These are phyloP conservation scores for Aspergillus novofumigatus DNA, from an alignment of 2,329 filamentous ascomycete species.

Conservation along the genomic window DNA sequence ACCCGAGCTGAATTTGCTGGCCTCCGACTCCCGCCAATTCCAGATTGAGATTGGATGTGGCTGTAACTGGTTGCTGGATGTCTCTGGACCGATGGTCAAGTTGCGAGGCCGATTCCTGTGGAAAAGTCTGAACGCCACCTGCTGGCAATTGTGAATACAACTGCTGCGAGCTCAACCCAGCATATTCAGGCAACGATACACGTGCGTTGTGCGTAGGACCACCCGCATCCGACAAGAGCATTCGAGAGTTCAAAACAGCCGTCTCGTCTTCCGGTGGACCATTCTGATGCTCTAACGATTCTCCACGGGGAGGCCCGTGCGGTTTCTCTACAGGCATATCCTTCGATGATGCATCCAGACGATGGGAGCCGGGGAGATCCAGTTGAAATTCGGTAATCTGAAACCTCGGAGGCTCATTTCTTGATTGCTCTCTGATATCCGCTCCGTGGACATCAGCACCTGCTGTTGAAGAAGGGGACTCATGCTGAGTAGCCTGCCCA, in stretches of 20 bases:
- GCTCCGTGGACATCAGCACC: neutral
- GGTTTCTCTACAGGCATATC: neutral
- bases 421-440: neutral
- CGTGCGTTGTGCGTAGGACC: constrained; percentile 4
- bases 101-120: constrained; percentile 2
- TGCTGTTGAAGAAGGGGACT: neutral
- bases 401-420: constrained; percentile 7
- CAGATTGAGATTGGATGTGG: constrained; percentile 11
- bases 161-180: constrained; percentile 2
- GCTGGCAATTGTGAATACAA: constrained; percentile 12
- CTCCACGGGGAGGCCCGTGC: neutral
- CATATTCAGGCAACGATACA: constrained; percentile 11
- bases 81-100: constrained; percentile 8
- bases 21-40: constrained; percentile 16
- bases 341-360: constrained; percentile 4
- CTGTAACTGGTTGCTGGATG: constrained; percentile 6
- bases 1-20: constrained; percentile 18
- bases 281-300: neutral
- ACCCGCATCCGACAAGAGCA: constrained; percentile 6
- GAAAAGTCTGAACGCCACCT: constrained; percentile 6
- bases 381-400: constrained; percentile 21
- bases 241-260: neutral
- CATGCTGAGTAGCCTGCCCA: constrained; percentile 6
- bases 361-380: constrained; percentile 11
- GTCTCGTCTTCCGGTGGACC: constrained; percentile 1